Percentiles rank a stretch among this genome's conserved stretches.
phyloP scores from a whole-genome alignment of 2,329 filamentous ascomycete species.

The Pyricularia grisea region DNA sequence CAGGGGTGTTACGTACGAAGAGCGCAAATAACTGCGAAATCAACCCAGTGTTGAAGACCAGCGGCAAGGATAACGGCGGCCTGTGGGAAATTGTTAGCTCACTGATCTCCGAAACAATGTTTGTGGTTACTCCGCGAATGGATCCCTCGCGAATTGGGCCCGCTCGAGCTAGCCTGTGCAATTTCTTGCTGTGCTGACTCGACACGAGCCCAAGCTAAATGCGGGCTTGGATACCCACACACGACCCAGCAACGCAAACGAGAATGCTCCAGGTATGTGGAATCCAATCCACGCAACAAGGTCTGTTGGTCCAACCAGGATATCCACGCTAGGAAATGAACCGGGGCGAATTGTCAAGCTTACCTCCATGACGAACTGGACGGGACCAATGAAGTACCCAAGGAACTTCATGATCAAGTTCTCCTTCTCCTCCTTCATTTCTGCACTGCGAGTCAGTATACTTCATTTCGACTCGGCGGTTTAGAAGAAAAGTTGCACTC shows the following conservation, averaged over 20 bases:
- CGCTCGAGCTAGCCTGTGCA: background rate
- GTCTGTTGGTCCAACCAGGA: background rate
- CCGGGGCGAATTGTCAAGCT: slow-evolving; percentile 17
- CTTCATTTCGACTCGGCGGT: background rate
- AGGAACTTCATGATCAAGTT: slow-evolving; percentile 77
- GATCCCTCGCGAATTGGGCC: background rate
- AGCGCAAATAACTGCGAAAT: slow-evolving; percentile 84
- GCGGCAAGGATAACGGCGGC: slow-evolving; percentile 71
- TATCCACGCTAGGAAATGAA: background rate
- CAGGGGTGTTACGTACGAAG: background rate
- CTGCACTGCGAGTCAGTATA: slow-evolving; percentile 7
- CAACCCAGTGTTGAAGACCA: slow-evolving; percentile 81
- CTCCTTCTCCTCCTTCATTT: slow-evolving; percentile 66
- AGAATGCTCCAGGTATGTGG: background rate
- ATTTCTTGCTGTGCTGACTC: slow-evolving; percentile 4
- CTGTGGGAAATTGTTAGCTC: slow-evolving; percentile 22
- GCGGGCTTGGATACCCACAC: background rate
- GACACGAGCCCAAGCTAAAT: background rate
- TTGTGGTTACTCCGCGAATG: slow-evolving; percentile 5
- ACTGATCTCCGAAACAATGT: slow-evolving; percentile 15
- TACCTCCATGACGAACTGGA: slow-evolving; percentile 92
- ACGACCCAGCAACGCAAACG: background rate
- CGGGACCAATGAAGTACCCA: slow-evolving; percentile 77
- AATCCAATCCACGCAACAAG: no score
- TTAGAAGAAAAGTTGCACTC: background rate